These are phyloP conservation scores for Rheum nobile DNA, from an alignment of 148 eudicot species.

Conservation along the genomic window DNA sequence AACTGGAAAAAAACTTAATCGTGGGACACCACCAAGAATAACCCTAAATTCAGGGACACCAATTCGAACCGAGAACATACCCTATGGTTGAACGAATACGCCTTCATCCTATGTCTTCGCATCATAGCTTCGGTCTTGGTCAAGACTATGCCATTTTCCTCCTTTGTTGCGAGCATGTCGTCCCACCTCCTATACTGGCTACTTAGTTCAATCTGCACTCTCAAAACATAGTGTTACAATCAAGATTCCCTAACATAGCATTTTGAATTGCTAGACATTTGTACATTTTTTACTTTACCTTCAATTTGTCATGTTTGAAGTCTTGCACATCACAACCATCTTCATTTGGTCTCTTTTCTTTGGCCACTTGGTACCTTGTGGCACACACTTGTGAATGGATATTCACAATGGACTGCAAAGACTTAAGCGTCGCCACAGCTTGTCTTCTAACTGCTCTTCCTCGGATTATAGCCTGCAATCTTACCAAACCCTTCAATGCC, in stretches of 20 bases:
- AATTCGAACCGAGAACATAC: conserved; percentile 16
- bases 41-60: too few relatives aligned
- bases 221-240: background rate
- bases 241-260: background rate
- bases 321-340: background rate
- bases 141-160: conserved; percentile 28
- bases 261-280: background rate
- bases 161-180: conserved; percentile 37
- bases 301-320: background rate
- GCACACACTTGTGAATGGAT: conserved; percentile 64
- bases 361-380: conserved; percentile 31
- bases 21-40: too few relatives aligned
- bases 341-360: conserved; percentile 8
- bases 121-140: conserved; percentile 49
- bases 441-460: conserved; percentile 67
- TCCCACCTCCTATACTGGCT: conserved; percentile 47
- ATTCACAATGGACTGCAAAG: conserved; percentile 57
- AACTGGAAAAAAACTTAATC: too few relatives aligned
- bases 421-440: conserved; percentile 51
- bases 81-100: conserved; percentile 41
- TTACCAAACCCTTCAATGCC: conserved; percentile 73
- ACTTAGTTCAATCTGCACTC: conserved; percentile 34
- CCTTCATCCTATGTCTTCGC: conserved; percentile 45
- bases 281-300: background rate
- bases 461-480: conserved; percentile 68